These are phyloP conservation scores for Exophiala oligosperma DNA, from an alignment of 2,329 filamentous ascomycete genomes.

Conservation along the genomic window DNA sequence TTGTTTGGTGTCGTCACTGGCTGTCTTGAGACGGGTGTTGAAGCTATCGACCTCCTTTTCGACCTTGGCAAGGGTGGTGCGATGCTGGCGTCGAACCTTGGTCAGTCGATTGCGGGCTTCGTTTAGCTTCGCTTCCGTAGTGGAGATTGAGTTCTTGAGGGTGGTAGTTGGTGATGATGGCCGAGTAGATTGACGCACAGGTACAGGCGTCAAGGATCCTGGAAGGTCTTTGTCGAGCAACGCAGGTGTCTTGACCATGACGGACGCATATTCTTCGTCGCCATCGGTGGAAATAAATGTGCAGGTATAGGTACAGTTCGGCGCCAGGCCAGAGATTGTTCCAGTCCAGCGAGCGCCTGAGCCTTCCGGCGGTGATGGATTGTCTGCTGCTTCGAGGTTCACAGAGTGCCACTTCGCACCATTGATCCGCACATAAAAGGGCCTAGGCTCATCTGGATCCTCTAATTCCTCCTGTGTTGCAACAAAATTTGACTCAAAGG, in stretches of 20 bases:
- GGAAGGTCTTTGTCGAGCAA: conserved; percentile 60
- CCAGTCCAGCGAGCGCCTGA: conserved; percentile 55
- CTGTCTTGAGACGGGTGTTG: conserved; percentile 58
- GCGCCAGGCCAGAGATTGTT: conserved; percentile 65
- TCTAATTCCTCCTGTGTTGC: conserved; percentile 33
- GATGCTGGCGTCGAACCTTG: conserved; percentile 62
- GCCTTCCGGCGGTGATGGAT: conserved; percentile 46
- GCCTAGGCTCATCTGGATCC: conserved; percentile 46
- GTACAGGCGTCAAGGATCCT: conserved; percentile 45
- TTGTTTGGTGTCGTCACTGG: conserved; percentile 62
- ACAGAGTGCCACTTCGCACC: conserved; percentile 65
- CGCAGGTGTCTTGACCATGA: conserved; percentile 63
- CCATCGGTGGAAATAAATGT: conserved; percentile 61
- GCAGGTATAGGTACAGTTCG: conserved; percentile 64
- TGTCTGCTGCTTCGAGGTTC: conserved; percentile 50
- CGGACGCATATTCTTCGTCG: conserved; percentile 58
- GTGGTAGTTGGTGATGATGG: conserved; percentile 66
- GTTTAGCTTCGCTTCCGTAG: conserved; percentile 60
- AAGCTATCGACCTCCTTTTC: conserved; percentile 63
- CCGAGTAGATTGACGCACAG: conserved; percentile 59
- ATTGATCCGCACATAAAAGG: conserved; percentile 66
- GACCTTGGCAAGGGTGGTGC: conserved; percentile 56
- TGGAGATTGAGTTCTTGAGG: conserved; percentile 63
- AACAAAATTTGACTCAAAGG: conserved; percentile 47
- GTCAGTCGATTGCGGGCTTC: conserved; percentile 60